Base-by-base conservation (phyloP, 495 filamentous ascomycete species). In the Ramalina intermedia region DNA sequence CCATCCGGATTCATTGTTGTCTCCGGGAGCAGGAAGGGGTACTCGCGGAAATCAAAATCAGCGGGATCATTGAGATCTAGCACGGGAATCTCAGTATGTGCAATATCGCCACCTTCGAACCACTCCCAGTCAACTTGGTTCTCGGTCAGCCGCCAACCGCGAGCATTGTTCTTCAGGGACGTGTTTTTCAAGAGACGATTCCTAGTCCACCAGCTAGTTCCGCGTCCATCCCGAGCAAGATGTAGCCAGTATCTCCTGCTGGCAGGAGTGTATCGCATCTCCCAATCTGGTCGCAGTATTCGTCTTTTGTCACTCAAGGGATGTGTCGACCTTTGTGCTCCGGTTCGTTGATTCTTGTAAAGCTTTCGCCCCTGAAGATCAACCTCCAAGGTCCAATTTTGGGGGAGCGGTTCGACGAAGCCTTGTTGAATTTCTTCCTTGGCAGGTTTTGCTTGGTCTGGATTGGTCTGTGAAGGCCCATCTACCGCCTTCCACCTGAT, bases 111-210 rank as follows among this genome's bases (percentile, higher is more conserved):
- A 23, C 49, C 49, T 38, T 51, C 41, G 33, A 51, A 51, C 41
- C 41, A 46, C 27, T 51, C 49, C 49, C 49, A 51, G 21, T 46
- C 35, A 14, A 36, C 17, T 14, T 42, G 40, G 36, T 51, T 39
- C 33, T 46, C 45, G 14, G 41, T 40, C 3, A 51, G 29, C 33
- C 45, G 46, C 49, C 49, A 51, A 36, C 49, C 49, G 20, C 42
- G 17, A 26, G 49, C 49, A 37, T 45, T 41, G 35, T 51, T 51
- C 36, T 51, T 51, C 49, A 51, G 38, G 41, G 49, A 51, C 6
- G 49, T 51, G 24, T 51, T 51, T 21, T 51, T 51, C n/a, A 51
- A 42, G 29, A 51, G 29, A 21, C 40, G 44, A 36, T 51, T 51
- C 18, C 49, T 45, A 7, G 40, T 51, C 49, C 49, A 51, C 49